Conservation (phyloP, 257 asterid species). For the Paulownia fortunei region DNA sequence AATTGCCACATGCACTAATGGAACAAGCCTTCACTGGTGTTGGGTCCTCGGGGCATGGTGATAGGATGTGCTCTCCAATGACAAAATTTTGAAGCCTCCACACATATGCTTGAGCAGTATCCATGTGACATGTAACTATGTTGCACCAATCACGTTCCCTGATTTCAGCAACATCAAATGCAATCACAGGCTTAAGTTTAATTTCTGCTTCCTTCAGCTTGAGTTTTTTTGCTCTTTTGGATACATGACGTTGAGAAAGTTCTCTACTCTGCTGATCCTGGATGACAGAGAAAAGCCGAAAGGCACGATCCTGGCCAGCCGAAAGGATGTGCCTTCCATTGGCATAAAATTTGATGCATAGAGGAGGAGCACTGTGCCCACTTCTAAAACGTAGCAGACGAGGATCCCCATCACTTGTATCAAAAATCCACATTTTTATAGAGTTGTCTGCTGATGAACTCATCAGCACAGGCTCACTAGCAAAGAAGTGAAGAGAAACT, state of each 20-base stretch:
- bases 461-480: conserved; percentile 86
- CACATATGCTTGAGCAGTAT: conserved; percentile 78
- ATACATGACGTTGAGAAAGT: conserved; percentile 83
- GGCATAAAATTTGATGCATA: conserved; percentile 82
- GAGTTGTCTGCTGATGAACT: conserved; percentile 92
- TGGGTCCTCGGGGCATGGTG: conserved; percentile 68
- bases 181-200: conserved; percentile 84
- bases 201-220: conserved; percentile 76
- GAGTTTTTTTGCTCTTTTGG: conserved; percentile 83
- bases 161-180: conserved; percentile 94
- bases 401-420: conserved; percentile 84
- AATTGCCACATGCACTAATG: conserved; percentile 93
- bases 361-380: conserved; percentile 96
- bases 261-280: conserved; percentile 98
- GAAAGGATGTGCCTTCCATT: conserved; percentile 91
- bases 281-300: conserved; percentile 83
- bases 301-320: conserved; percentile 95
- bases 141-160: conserved; percentile 98
- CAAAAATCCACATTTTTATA: conserved; percentile 92
- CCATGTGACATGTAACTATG: conserved; percentile 92
- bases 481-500: conserved; percentile 85
- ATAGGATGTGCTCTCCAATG: conserved; percentile 87
- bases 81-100: conserved; percentile 98
- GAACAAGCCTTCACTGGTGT: conserved; percentile 84
- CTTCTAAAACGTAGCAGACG: conserved; percentile 86